Evolutionary conservation across 2,329 filamentous ascomycete species (phyloP).

Genomic region (Verticillium klebahnii): DNA sequence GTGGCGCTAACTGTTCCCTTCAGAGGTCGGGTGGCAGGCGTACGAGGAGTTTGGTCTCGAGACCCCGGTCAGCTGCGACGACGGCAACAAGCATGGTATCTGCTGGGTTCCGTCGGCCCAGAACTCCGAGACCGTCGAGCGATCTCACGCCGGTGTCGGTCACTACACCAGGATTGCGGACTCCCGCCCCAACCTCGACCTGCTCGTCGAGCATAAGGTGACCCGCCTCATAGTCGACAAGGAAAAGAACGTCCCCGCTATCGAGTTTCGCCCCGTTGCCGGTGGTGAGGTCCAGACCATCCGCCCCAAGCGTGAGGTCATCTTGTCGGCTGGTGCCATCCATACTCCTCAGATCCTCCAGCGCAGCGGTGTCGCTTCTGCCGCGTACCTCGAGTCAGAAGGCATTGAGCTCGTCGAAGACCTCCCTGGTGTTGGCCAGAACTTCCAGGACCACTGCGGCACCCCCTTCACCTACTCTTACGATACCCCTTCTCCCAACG

Average conservation of each 20-base stretch:
- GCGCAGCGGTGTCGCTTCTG: constrained; percentile 43
- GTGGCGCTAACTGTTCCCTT: constrained; percentile 1
- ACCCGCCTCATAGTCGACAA: constrained; percentile 14
- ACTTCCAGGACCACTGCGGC: constrained; percentile 36
- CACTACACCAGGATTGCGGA: constrained; percentile 22
- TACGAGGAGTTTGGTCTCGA: constrained; percentile 20
- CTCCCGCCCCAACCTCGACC: constrained; percentile 17
- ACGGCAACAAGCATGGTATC: constrained; percentile 23
- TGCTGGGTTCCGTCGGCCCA: constrained; percentile 25
- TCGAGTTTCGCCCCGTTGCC: constrained; percentile 16
- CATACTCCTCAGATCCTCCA: constrained; percentile 48
- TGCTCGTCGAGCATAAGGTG: constrained; percentile 23
- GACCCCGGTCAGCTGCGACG: constrained; percentile 17
- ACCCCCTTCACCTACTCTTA: constrained; percentile 9
- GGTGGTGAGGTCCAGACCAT: constrained; percentile 18
- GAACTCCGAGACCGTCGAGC: constrained; percentile 19
- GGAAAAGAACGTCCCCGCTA: constrained; percentile 4
- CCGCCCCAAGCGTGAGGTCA: constrained; percentile 36
- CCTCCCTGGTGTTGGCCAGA: constrained; percentile 45
- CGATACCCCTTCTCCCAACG: constrained; percentile 14
- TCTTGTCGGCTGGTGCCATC: constrained; percentile 43
- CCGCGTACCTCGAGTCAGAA: constrained; percentile 32
- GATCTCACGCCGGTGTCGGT: constrained; percentile 23
- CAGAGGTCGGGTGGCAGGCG: constrained; percentile 13
- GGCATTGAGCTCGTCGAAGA: constrained; percentile 39